Base-by-base conservation (phyloP, 352 stramenopile genomes). In the Phytophthora cajani region DNA sequence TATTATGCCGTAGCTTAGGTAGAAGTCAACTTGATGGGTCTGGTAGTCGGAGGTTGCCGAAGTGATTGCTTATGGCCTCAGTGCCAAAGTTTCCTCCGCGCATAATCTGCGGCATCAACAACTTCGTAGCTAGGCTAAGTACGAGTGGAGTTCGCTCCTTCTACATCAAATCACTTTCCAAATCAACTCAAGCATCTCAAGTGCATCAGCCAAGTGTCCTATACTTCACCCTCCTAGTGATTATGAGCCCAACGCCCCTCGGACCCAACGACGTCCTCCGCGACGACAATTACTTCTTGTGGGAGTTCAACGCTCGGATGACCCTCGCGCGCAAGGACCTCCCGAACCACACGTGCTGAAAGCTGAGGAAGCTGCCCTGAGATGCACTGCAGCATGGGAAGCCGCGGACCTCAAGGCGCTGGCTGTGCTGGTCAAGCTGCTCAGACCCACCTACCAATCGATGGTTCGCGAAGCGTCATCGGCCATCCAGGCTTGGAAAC, bases 321-420 rank as follows among this genome's bases (percentile, higher is more conserved):
- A 51, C 44, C n/a, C n/a, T 51, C 44, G 44, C n/a, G 7, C 44
- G 44, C 44, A 51, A 51, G 44, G 44, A 27, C n/a, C 44, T 51
- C 5, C 44, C 27, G 5, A 27, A 51, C 44, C 5, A 51, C 44
- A 5, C 6, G 44, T 51, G n/a, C 44, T 51, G 5, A 51, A 51
- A 14, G n/a, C n/a, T 0, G 44, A 51, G 8, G 17, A 51, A 14
- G 44, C 44, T n/a, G 44, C n/a, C 1, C 44, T 51, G 44, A n/a
- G 3, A 51, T 1, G 44, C 1, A 51, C n/a, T 51, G 44, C 44
- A 14, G n/a, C 1, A 5, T 51, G 44, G 44, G 8, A 51, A 51
- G 44, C 44, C 44, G 44, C 44, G 44, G 44, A 25, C 44, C 44
- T 51, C 5, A 27, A 51, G 44, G 44, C 44, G 1, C 8, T 27